Conservation (phyloP, 2,329 filamentous ascomycete species). For the Colletotrichum aenigma region DNA sequence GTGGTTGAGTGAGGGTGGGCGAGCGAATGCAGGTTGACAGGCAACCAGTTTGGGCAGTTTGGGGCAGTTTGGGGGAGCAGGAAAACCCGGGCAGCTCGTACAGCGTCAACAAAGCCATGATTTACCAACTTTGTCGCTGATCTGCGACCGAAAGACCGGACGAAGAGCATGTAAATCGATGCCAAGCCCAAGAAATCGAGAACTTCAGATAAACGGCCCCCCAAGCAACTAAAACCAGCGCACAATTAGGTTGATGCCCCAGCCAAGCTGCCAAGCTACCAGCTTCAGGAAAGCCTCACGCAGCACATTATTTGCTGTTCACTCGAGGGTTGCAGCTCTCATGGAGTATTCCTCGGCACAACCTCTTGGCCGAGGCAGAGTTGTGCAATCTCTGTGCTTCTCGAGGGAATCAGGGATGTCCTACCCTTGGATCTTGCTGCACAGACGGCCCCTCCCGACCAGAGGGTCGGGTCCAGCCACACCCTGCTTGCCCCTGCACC, state of each 20-base stretch:
- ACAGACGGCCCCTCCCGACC: conserved; percentile 17
- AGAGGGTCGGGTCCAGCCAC: background rate
- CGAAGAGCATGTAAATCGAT: background rate
- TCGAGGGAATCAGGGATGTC: background rate
- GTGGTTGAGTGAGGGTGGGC: background rate
- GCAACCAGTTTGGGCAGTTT: background rate
- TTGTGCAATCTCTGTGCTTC: background rate
- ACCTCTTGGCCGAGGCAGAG: background rate
- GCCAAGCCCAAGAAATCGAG: background rate
- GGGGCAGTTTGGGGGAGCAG: background rate
- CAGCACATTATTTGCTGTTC: background rate
- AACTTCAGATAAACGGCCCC: background rate
- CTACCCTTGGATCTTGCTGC: background rate
- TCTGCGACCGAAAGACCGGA: background rate
- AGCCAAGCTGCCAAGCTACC: conserved; percentile 8
- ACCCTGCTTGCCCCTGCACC: background rate
- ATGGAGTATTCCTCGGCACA: background rate
- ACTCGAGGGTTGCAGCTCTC: background rate
- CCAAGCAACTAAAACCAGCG: background rate
- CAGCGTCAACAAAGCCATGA: background rate
- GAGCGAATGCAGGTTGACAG: background rate
- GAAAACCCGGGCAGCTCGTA: background rate
- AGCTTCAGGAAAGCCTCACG: background rate
- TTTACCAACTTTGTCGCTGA: background rate
- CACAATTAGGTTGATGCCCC: background rate